A percentile compares a stretch with the other conserved stretches of the same genome.
Conservation (phyloP, 176 grass and related monocot genomes). For the Cenchrus americanus region DNA sequence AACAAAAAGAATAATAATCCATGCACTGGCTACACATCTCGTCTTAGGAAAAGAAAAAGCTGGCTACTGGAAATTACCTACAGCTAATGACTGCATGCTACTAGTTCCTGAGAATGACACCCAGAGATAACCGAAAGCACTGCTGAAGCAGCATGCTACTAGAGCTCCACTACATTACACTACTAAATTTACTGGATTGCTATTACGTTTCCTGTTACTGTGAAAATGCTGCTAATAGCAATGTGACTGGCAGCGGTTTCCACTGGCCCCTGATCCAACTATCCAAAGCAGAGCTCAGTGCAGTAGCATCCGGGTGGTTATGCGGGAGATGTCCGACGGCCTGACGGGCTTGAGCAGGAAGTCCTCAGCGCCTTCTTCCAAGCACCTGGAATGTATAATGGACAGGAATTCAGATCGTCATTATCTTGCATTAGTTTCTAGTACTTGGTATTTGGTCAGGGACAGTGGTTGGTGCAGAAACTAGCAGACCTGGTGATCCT, state of each 20-base stretch:
- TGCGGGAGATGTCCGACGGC: conserved; percentile 51
- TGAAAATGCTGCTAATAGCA: background rate
- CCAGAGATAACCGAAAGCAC: no score
- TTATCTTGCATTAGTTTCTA: no score
- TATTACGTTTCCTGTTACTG: background rate
- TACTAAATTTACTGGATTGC: background rate
- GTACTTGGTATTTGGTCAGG: no score
- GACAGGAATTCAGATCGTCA: background rate
- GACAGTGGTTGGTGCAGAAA: background rate
- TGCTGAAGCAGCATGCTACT: no score
- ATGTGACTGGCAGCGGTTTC: background rate
- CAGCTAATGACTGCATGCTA: background rate
- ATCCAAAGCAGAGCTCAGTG: conserved; percentile 15
- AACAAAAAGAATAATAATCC: background rate
- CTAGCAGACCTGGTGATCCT: conserved; percentile 47
- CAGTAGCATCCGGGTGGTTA: conserved; percentile 36
- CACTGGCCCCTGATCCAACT: no score
- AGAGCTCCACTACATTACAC: background rate
- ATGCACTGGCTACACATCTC: background rate
- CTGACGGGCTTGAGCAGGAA: conserved; percentile 52
- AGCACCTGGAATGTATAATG: conserved; percentile 18
- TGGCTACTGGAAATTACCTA: background rate
- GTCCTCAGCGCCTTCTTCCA: conserved; percentile 56
- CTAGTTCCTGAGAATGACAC: background rate
- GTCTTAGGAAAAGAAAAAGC: background rate